Evolutionary conservation across 1,139 yeast species (phyloP).

Genomic region (Blastobotrys buckinghamii): DNA sequence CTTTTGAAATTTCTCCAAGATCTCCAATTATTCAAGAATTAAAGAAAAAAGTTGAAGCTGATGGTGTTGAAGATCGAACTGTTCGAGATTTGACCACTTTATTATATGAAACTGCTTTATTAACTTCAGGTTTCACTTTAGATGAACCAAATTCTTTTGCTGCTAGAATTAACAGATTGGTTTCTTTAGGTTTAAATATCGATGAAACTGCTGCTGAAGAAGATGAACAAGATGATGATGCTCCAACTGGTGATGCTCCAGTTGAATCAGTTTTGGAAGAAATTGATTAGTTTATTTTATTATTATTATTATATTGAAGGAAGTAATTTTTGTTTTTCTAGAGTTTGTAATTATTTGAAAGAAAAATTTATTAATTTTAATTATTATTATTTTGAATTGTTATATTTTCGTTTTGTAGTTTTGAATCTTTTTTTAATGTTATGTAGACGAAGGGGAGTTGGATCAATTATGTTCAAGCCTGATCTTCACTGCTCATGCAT

Average conservation of each 20-base stretch:
- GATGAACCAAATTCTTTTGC: constrained; percentile 99
- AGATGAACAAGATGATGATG: constrained; percentile 56
- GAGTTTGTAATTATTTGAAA: no score
- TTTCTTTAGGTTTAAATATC: constrained; percentile 95
- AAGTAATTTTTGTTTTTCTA: no score
- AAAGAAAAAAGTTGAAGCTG: constrained; percentile 92
- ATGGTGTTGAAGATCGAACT: constrained; percentile 97
- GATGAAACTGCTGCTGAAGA: constrained; percentile 85
- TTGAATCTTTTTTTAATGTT: background rate
- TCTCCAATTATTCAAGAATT: constrained; percentile 93
- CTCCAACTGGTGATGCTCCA: constrained; percentile 50
- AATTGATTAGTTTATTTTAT: constrained; percentile 61
- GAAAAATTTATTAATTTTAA: background rate
- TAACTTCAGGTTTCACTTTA: constrained; percentile 97
- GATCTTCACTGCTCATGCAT: no score
- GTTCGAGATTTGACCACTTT: constrained; percentile 96
- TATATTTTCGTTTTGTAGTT: background rate
- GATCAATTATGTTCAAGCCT: no score
- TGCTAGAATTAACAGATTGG: constrained; percentile 95
- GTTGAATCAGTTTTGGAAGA: constrained; percentile 97
- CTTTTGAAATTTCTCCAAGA: constrained; percentile 96
- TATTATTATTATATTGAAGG: no score
- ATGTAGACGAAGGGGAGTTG: no score
- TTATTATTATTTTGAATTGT: no score
- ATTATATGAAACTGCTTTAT: constrained; percentile 94